Percentiles rank a stretch among this genome's conserved stretches.
phyloP scores from a whole-genome alignment of 495 filamentous ascomycete species.

The Immersiella caudata region DNA sequence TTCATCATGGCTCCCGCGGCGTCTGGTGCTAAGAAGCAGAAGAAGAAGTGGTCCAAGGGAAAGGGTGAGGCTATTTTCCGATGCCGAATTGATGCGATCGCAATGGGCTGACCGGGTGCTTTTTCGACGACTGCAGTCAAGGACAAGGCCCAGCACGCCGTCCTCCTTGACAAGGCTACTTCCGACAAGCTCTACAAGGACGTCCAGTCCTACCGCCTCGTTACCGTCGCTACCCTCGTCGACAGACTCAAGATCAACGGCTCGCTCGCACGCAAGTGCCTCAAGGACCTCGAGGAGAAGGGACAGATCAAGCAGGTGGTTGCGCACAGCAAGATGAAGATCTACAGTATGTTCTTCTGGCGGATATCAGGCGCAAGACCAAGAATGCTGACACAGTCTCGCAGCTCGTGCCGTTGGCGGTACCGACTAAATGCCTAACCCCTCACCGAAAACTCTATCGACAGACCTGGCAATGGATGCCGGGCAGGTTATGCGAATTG shows the following conservation, averaged over 20 bases:
- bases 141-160: conserved; percentile 99
- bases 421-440: conserved; percentile 51
- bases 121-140: conserved; percentile 68
- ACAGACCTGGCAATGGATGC: conserved; percentile 29
- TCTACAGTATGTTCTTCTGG: conserved; percentile 80
- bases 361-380: not conserved
- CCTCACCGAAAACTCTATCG: conserved; percentile 34
- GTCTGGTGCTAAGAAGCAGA: conserved; percentile 93
- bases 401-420: conserved; percentile 64
- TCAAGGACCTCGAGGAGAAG: conserved; percentile 95
- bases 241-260: conserved; percentile 99
- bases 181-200: conserved; percentile 96
- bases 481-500: conserved; percentile 31
- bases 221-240: conserved; percentile 98
- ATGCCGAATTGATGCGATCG: conserved; percentile 14
- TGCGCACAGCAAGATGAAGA: conserved; percentile 91
- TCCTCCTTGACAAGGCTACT: conserved; percentile 76
- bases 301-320: conserved; percentile 98
- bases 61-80: conserved; percentile 56
- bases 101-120: conserved; percentile 3
- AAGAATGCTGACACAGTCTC: conserved; percentile 41
- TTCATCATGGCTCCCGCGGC: conserved; percentile 72
- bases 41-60: conserved; percentile 99
- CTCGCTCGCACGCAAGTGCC: conserved; percentile 84
- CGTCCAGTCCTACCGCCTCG: conserved; percentile 99